A percentile compares a stretch with the other conserved stretches of the same genome.
Conservation (phyloP, 352 stramenopile species). For the Phytophthora citricola region DNA sequence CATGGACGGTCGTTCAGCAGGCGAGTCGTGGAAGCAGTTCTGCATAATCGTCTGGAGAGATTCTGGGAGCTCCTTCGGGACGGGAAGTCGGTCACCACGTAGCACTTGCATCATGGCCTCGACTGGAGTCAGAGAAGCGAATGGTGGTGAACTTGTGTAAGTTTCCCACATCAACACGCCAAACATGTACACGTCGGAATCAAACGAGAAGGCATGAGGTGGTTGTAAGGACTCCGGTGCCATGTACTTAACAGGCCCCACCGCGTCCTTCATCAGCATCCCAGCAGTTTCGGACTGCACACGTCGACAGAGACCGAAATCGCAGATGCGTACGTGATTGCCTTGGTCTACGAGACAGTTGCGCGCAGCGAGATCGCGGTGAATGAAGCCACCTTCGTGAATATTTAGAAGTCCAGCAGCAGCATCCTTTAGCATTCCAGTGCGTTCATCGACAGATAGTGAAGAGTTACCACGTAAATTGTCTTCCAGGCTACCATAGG, state of each 20-base stretch:
- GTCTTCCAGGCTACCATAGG: slow-evolving; percentile 76
- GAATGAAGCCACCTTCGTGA: slow-evolving; percentile 86
- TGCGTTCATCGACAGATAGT: slow-evolving; percentile 52
- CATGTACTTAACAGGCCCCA: slow-evolving; percentile 87
- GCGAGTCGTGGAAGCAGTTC: slow-evolving; percentile 73
- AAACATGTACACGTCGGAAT: slow-evolving; percentile 87
- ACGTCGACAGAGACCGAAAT: slow-evolving; percentile 81
- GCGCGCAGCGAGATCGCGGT: slow-evolving; percentile 78
- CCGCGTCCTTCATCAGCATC: slow-evolving; percentile 67
- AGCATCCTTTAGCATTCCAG: slow-evolving; percentile 74
- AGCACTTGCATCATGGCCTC: slow-evolving; percentile 74
- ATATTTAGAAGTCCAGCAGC: slow-evolving; percentile 82
- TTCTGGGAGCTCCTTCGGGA: slow-evolving; percentile 52
- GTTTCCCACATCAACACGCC: slow-evolving; percentile 88
- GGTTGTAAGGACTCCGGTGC: slow-evolving; percentile 80
- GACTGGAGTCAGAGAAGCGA: slow-evolving; percentile 58
- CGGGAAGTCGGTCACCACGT: slow-evolving; percentile 60
- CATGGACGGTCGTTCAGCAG: slow-evolving; percentile 71
- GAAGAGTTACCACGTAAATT: slow-evolving; percentile 50
- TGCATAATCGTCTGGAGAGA: slow-evolving; percentile 67
- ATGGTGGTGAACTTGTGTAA: slow-evolving; percentile 61
- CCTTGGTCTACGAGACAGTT: slow-evolving; percentile 81
- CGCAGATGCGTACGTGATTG: slow-evolving; percentile 72
- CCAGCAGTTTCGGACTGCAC: slow-evolving; percentile 57
- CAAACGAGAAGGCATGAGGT: slow-evolving; percentile 76